Percentiles rank a stretch among this genome's conserved stretches.
Conservation (phyloP, 176 grass and related monocot genomes). For the Puya raimondii region DNA sequence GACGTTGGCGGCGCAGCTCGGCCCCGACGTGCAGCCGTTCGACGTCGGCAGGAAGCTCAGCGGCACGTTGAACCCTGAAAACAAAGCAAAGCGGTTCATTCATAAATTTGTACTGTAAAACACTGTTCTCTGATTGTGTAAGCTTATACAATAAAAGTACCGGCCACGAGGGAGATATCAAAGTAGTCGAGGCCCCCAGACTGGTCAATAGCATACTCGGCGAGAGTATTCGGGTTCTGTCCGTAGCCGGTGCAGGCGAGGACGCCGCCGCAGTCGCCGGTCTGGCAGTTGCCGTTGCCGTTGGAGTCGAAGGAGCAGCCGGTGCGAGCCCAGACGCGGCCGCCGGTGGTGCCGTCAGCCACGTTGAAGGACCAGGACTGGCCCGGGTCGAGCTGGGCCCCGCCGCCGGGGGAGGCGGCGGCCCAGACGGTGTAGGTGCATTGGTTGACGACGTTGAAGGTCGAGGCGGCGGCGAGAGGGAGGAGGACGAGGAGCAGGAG, state of each 20-base stretch:
- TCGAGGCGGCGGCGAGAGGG: slow-evolving; percentile 2
- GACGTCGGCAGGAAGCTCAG: background rate
- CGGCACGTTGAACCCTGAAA: background rate
- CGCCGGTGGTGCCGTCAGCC: slow-evolving; percentile 8
- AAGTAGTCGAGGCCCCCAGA: slow-evolving; percentile 9
- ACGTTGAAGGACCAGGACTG: slow-evolving; percentile 31
- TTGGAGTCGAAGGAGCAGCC: slow-evolving; percentile 38
- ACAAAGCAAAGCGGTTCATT: too few species aligned
- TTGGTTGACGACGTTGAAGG: slow-evolving; percentile 38
- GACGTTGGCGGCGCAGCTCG: slow-evolving; percentile 9
- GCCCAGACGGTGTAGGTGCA: slow-evolving; percentile 39
- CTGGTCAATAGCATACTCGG: slow-evolving; percentile 38
- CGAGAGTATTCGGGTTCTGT: slow-evolving; percentile 34
- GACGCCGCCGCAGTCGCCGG: slow-evolving; percentile 36
- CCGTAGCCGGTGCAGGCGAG: slow-evolving; percentile 31
- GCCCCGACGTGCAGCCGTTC: background rate
- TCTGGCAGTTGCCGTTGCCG: slow-evolving; percentile 31
- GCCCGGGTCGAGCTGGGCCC: slow-evolving; percentile 23
- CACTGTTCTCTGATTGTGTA: too few species aligned
- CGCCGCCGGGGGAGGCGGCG: slow-evolving; percentile 24
- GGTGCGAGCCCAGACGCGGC: slow-evolving; percentile 45
- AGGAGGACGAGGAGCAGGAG: background rate
- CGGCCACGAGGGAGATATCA: slow-evolving; percentile 32
- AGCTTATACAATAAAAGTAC: too few species aligned
- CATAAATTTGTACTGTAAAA: too few species aligned